Evolutionary conservation across 306 rosid species (phyloP), one percentile per base, ranked within the genome.

Genomic region (Cotoneaster glaucophyllus): DNA sequence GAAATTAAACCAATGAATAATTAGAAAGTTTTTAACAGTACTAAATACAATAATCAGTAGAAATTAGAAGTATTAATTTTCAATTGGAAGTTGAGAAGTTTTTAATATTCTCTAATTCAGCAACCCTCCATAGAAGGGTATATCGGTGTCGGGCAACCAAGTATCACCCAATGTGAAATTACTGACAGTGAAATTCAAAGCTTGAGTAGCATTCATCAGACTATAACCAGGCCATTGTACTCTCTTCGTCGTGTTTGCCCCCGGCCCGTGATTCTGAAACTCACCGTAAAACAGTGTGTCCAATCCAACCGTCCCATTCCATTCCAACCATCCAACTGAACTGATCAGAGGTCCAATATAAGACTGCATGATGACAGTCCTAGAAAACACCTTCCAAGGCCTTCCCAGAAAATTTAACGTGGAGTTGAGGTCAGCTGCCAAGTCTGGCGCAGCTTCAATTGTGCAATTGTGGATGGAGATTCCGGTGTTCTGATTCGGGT

Each of bases 391-490:
- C 85, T 88, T 87, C 93, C 96, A 89, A 0, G 94, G 96, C 29
- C 96, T 69, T 0, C 96, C 93, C 45, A 93, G 69, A 79, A 48
- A 90, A 77, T 58, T 83, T 41, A 3, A 1, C 0, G 87, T 82
- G 1, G 77, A 72, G 26, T 68, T 80, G 65, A 77, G 28, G 54
- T 79, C 82, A 18, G 28, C 39, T 0, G 84, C 88, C 79, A 86
- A 77, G 76, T 88, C 94, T 0, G 89, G 88, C 5, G 88, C 88
- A 2, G 95, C 89, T 69, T 37, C 76, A 14, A 93, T 63, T 15
- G 86, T 93, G 86, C 98, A 93, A 71, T 90, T 90, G 39, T 90
- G 97, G 81, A 93, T 88, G 10, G 95, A 87, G 57, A 89, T 86
- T 11, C 96, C 98, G 0, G 93, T 87, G 83, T 81, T 86, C 5